Evolutionary conservation across 306 rosid species (phyloP), one percentile per base, ranked within the genome.

Genomic region (Hippophae tibetana): DNA sequence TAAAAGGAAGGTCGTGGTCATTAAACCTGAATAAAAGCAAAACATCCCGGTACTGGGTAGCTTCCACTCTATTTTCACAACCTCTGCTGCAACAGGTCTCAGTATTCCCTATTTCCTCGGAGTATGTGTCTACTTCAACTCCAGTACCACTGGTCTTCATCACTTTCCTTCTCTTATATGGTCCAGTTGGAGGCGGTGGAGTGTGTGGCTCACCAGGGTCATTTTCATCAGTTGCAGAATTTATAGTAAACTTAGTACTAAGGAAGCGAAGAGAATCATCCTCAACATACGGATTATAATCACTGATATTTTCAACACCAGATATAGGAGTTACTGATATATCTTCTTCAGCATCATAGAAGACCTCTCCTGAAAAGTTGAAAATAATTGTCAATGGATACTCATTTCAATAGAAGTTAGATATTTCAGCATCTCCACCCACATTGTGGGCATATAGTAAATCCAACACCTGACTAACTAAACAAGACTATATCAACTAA

Each of bases 1-100:
- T 88, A 66, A 85, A 92, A 42, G 98, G 98, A 45, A 92, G 95
- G 74, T 85, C 66, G 10, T 57, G 82, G 74, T 92, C 95, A 80
- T 92, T 60, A 70, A 83, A 92, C 89, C 87, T 83, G 67, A 83
- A 75, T 62, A 67, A 80, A 66, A 92, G 76, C 57, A 92, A 70
- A 48, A 82, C 89, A 73, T 92, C 98, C 6, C 65, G 76, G 77
- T 87, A 92, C 62, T 74, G 80, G 5, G 81, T 85, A 72, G 84
- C 69, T 81, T 85, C 96, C 62, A 74, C 74, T 42, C 53, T 67
- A 67, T 73, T 76, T 66, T 65, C 80, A 78, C 79, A 75, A 66
- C 4, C 38, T 1, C 57, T 62, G 49, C 57, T 43, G 18, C 14
- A 10, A 43, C 14, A 47, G 51, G 57, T 65, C 56, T 54, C 43